Base-by-base conservation (phyloP, 257 asterid genomes). In the Nicotiana obtusifolia region DNA sequence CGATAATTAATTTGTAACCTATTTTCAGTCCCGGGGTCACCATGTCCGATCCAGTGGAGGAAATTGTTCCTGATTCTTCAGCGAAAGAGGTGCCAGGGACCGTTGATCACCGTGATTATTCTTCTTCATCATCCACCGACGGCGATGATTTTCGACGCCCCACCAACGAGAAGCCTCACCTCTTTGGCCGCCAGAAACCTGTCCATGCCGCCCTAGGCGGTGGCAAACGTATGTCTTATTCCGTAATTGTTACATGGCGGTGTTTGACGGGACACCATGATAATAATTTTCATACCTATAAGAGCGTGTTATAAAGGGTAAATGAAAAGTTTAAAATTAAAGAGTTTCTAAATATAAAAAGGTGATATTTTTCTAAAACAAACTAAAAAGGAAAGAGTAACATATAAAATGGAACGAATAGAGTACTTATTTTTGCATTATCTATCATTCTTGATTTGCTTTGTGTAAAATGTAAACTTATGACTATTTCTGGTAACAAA, bases 201-300 rank as follows among this genome's bases (percentile, higher is more conserved):
- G 92, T 93, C 53, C 98, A 92, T 71, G 82, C 89, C 49, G 95
- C 95, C 69, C 92, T 94, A 6, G 95, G 98, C 19, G 98, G 98
- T 64, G 98, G 96, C 84, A 89, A 87, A 83, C 84, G 97, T 92
- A 92, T 10, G 84, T 78, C 28, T 76, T 14, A 31, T 26, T 13
- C 77, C 33, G 10, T 41, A 41, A 7, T 41, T 26, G 26, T 60
- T 30, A 49, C 9, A 54, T 80, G 13, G 6, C 65, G 2, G 4
- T 68, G 5, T 10, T 10, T 37, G 31, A n/a, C 10, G n/a, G 19
- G 2, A 2, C 2, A 37, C 44, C 10, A 37, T 37, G 2, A 37
- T 37, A 37, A 37, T 37, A 37, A 37, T 37, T 37, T 37, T 0
- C 47, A 37, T 37, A 37, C 3, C 47, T 37, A 37, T 37, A 37